These are phyloP conservation scores for Asterionellopsis glacialis DNA, from an alignment of 108 stramenopile genomes.

Conservation along the genomic window DNA sequence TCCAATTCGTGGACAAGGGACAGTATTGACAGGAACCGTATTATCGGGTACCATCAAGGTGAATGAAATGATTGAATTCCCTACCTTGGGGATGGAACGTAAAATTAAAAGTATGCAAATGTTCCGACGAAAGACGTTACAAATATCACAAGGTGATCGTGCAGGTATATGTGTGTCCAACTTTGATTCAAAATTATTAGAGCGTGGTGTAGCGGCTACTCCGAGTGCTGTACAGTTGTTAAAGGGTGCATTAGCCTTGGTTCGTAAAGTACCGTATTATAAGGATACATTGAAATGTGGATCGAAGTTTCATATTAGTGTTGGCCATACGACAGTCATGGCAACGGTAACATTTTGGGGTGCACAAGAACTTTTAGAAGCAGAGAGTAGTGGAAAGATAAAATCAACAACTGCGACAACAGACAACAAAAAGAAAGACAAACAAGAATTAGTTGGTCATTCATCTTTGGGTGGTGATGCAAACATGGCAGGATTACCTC, in stretches of 20 bases:
- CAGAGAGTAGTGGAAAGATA: too few relatives aligned
- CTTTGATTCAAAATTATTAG: constrained; percentile 89
- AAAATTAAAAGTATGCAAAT: constrained; percentile 98
- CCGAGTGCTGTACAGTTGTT: constrained; percentile 81
- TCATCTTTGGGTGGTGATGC: constrained; percentile 77
- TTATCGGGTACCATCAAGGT: constrained; percentile 77
- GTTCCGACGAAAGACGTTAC: constrained; percentile 82
- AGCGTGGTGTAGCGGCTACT: constrained; percentile 85
- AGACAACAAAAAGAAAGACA: background rate
- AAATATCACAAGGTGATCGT: constrained; percentile 90
- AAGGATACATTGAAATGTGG: constrained; percentile 50
- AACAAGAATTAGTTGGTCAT: constrained; percentile 20
- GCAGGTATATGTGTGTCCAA: constrained; percentile 93
- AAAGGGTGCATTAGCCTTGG: constrained; percentile 80
- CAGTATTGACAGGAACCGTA: constrained; percentile 95
- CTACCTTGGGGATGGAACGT: constrained; percentile 71
- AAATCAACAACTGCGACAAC: constrained; percentile 3
- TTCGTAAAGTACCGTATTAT: constrained; percentile 87
- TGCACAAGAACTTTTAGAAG: constrained; percentile 60
- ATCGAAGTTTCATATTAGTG: constrained; percentile 86
- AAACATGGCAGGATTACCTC: constrained; percentile 72
- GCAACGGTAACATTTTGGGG: constrained; percentile 97
- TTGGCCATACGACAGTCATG: constrained; percentile 96
- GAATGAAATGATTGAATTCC: constrained; percentile 92
- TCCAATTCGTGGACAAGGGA: constrained; percentile 94